phyloP scores from a whole-genome alignment of 2,329 filamentous ascomycete genomes.

The Penicillium griseofulvum region DNA sequence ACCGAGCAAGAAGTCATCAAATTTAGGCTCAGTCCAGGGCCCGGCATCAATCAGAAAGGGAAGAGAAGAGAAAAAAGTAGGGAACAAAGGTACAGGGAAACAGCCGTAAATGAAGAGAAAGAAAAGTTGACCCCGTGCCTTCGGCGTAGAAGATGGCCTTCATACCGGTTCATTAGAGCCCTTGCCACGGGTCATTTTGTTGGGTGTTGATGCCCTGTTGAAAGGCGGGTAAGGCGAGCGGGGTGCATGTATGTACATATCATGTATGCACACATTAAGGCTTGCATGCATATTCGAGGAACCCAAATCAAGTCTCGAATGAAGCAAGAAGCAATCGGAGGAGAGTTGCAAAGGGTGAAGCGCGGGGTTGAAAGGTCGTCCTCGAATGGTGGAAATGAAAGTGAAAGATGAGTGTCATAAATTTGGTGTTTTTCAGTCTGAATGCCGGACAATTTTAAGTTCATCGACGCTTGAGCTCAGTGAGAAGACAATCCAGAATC shows the following conservation, averaged over 20 bases:
- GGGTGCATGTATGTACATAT: conserved; percentile 10
- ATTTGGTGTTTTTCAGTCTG: conserved; percentile 8
- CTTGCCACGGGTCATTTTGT: conserved; percentile 1
- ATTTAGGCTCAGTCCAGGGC: neutral
- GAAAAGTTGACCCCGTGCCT: conserved; percentile 7
- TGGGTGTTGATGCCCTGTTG: conserved; percentile 10
- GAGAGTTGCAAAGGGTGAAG: conserved; percentile 3
- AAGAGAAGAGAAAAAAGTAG: conserved; percentile 5
- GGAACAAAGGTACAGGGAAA: conserved; percentile 14
- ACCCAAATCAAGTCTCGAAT: conserved; percentile 3
- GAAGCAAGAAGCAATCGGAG: conserved; percentile 11
- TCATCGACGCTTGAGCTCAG: conserved; percentile 37
- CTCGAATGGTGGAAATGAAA: conserved; percentile 5
- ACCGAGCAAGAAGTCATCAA: conserved; percentile 17
- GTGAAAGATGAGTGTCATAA: conserved; percentile 16
- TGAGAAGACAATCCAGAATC: conserved; percentile 39
- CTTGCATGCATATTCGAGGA: conserved; percentile 12
- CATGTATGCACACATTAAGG: conserved; percentile 12
- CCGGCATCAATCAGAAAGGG: conserved; percentile 5
- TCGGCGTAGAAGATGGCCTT: conserved; percentile 6
- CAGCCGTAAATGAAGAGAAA: conserved; percentile 17
- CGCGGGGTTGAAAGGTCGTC: conserved; percentile 11
- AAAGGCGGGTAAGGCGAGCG: conserved; percentile 9
- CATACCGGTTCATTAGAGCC: neutral
- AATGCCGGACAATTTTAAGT: conserved; percentile 1